Evolutionary conservation across 352 stramenopile genomes (phyloP), one percentile per base, ranked within the genome.

Genomic region (Achlya hypogyna): DNA sequence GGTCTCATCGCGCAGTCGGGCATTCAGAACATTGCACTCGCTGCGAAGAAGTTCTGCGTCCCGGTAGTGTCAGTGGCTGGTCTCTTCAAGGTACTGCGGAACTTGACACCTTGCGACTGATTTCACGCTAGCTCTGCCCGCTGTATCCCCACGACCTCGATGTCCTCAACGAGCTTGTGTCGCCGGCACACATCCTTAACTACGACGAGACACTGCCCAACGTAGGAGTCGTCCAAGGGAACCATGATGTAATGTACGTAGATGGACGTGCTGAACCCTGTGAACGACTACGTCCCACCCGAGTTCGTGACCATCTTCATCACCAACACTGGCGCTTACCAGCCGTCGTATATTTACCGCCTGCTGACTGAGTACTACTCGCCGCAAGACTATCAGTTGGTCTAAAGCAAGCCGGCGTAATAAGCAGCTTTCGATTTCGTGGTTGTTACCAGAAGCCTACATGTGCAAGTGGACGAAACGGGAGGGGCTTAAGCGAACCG

Each of bases 281-380:
- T 96, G 29, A 98, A 98, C 78, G 97, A 99, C 75, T 99, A 99
- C 74, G 95, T 99, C 38, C 92, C 95, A 45, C 96, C 97, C 18
- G 89, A 98, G 72, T 91, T 97, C 34, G 95, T 99, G 54, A 96
- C 93, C 70, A 75, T 99, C 38, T 99, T 98, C 74, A 96, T 99
- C 52, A 99, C 97, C 40, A 99, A 99, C 76, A 98, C 96, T 4
- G 97, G 96, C 42, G 93, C 91, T n/a, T 96, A 99, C 71, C 96
- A 98, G 75, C 96, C 97, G 25, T 98, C 91, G 47, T 99, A 99
- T 76, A 98, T 99, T 64, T 99, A 99, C 75, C 86, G 97, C 52
- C 76, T 99, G 67, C 79, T 99, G n/a, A 89, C 92, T 27, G 97
- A 99, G 75, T 98, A 98, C 72, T 99, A 99, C 79, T 96, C 98